phyloP scores from a whole-genome alignment of 805 yeast genomes.

The Kazachstania africana region DNA sequence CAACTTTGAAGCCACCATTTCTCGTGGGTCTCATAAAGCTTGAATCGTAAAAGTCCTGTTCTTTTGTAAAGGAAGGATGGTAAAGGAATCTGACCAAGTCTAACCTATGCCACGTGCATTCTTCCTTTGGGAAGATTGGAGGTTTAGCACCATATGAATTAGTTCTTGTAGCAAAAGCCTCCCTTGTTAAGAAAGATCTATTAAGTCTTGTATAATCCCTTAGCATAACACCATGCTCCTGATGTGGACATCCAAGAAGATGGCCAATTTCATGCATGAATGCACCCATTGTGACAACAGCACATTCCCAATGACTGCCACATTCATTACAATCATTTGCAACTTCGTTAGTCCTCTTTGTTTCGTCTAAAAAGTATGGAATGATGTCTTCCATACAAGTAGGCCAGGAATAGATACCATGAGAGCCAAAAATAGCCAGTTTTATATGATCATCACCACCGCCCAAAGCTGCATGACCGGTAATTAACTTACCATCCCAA shows the following conservation, averaged over 20 bases:
- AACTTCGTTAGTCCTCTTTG: conserved; percentile 53
- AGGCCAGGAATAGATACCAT: conserved; percentile 92
- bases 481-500: conserved; percentile 55
- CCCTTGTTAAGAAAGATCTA: conserved; percentile 70
- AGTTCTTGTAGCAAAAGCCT: conserved; percentile 44
- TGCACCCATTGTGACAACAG: conserved; percentile 80
- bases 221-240: conserved; percentile 80
- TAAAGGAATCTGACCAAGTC: conserved; percentile 67
- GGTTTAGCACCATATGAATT: conserved; percentile 33
- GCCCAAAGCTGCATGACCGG: conserved; percentile 90
- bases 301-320: conserved; percentile 82
- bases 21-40: conserved; percentile 28
- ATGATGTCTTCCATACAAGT: conserved; percentile 57
- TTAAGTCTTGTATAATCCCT: conserved; percentile 75
- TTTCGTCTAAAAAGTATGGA: conserved; percentile 61
- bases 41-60: conserved; percentile 46
- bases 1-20: conserved; percentile 13
- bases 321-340: conserved; percentile 84
- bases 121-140: conserved; percentile 45
- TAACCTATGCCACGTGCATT: conserved; percentile 79
- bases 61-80: conserved; percentile 71
- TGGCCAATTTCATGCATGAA: conserved; percentile 95
- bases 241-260: conserved; percentile 83
- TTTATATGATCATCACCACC: conserved; percentile 65
- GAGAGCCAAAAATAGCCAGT: conserved; percentile 89